These are phyloP conservation scores for Ustanciosporium gigantosporum DNA, from an alignment of 1,284 basidiomycete genomes.

Conservation along the genomic window DNA sequence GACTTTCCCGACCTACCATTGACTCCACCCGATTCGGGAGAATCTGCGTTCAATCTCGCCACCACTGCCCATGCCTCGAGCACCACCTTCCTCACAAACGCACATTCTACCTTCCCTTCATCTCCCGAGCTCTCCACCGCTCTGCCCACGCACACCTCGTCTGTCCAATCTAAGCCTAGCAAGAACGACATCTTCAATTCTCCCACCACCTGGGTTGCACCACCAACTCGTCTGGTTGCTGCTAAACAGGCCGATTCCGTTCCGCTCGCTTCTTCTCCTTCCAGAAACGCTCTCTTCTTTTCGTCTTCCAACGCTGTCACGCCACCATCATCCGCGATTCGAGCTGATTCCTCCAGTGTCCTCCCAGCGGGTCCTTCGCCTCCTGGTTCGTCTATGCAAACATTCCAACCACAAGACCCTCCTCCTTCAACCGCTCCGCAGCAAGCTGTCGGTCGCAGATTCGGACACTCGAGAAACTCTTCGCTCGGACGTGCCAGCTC, in stretches of 20 bases:
- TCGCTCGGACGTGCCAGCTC: slow-evolving; percentile 47
- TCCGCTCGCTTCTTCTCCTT: slow-evolving; percentile 7
- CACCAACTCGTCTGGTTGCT: slow-evolving; percentile 18
- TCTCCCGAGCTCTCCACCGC: not conserved
- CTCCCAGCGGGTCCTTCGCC: too few relatives aligned
- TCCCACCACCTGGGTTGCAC: slow-evolving; percentile 21
- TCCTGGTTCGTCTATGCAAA: not conserved
- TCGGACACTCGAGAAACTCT: slow-evolving; percentile 33
- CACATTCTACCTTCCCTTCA: too few relatives aligned
- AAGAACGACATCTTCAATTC: slow-evolving; percentile 51
- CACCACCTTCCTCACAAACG: too few relatives aligned
- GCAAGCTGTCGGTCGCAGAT: slow-evolving; percentile 4
- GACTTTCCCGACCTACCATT: slow-evolving; percentile 21
- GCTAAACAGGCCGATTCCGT: not conserved
- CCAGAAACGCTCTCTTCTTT: slow-evolving; percentile 33
- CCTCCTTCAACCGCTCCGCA: slow-evolving; percentile 2
- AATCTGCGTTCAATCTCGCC: slow-evolving; percentile 14
- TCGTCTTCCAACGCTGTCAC: slow-evolving; percentile 8
- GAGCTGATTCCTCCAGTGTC: too few relatives aligned
- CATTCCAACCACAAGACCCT: not conserved
- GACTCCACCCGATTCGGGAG: slow-evolving; percentile 27
- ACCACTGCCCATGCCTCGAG: not conserved
- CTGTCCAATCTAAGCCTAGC: slow-evolving; percentile 4
- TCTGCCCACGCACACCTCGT: too few relatives aligned
- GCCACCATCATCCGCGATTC: slow-evolving; percentile 12